Evolutionary conservation across 2,329 filamentous ascomycete genomes (phyloP).

Genomic region (Colletotrichum kahawae): DNA sequence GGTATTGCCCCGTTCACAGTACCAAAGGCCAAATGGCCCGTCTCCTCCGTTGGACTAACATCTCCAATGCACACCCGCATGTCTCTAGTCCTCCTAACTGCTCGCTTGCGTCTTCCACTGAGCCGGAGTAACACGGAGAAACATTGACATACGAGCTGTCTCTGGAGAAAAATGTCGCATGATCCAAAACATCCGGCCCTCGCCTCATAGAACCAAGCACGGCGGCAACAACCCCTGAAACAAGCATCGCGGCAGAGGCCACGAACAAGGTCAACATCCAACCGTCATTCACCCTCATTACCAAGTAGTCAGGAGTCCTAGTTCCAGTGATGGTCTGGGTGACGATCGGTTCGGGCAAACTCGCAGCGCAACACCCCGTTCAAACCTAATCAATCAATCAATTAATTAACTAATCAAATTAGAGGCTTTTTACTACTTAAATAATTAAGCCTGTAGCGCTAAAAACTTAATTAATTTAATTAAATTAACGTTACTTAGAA

Average conservation of each 20-base stretch:
- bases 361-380: too few relatives aligned
- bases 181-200: constrained; percentile 30
- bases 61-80: neutral
- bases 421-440: too few relatives aligned
- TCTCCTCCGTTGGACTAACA: neutral
- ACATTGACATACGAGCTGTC: neutral
- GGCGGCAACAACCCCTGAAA: neutral
- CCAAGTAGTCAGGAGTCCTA: neutral
- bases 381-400: too few relatives aligned
- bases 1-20: neutral
- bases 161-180: constrained; percentile 8
- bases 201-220: constrained; percentile 32
- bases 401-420: too few relatives aligned
- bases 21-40: neutral
- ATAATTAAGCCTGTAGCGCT: too few relatives aligned
- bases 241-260: neutral
- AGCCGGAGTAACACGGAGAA: neutral
- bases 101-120: neutral
- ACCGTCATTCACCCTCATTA: neutral
- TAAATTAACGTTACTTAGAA: too few relatives aligned
- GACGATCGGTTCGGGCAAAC: neutral
- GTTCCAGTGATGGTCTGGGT: neutral
- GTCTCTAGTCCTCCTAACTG: neutral
- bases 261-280: neutral
- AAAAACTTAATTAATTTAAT: too few relatives aligned